phyloP scores from a whole-genome alignment of 2,329 filamentous ascomycete genomes.

The Fusarium torreyae region DNA sequence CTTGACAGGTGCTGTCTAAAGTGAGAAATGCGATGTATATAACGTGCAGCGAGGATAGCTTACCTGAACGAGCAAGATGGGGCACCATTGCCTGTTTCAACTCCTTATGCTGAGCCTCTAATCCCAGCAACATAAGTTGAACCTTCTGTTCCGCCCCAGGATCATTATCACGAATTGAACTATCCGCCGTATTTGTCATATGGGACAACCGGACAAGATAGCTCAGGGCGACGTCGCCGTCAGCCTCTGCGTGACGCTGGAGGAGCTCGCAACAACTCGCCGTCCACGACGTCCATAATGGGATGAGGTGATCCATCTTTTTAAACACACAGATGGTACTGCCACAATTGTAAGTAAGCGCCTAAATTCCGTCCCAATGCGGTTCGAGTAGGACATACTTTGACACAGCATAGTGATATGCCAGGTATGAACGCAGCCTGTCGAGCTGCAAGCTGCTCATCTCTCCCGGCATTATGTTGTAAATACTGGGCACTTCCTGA shows the following conservation, averaged over 20 bases:
- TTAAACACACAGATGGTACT: slow-evolving; percentile 60
- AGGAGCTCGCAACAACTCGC: slow-evolving; percentile 62
- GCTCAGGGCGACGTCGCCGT: slow-evolving; percentile 60
- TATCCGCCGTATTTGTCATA: slow-evolving; percentile 57
- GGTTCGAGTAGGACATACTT: slow-evolving; percentile 52
- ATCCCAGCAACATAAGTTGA: slow-evolving; percentile 62
- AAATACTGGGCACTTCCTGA: slow-evolving; percentile 51
- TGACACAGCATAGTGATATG: slow-evolving; percentile 61
- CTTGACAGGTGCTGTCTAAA: slow-evolving; percentile 44
- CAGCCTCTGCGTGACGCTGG: slow-evolving; percentile 54
- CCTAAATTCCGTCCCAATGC: neutral
- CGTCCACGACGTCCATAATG: slow-evolving; percentile 61
- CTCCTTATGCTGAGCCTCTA: slow-evolving; percentile 64
- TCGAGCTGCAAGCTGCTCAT: slow-evolving; percentile 54
- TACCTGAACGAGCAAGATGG: slow-evolving; percentile 50
- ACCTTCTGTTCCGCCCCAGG: slow-evolving; percentile 58
- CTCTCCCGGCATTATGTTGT: neutral
- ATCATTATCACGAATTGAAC: slow-evolving; percentile 50
- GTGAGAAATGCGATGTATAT: slow-evolving; percentile 36
- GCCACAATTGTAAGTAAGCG: slow-evolving; percentile 28
- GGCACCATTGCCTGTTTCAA: slow-evolving; percentile 56
- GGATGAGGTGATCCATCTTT: slow-evolving; percentile 49
- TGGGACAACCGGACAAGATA: slow-evolving; percentile 62
- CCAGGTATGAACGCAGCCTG: slow-evolving; percentile 62
- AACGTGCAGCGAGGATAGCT: neutral